phyloP scores from a whole-genome alignment of 805 yeast species.

The Saccharomycopsis sp. region DNA sequence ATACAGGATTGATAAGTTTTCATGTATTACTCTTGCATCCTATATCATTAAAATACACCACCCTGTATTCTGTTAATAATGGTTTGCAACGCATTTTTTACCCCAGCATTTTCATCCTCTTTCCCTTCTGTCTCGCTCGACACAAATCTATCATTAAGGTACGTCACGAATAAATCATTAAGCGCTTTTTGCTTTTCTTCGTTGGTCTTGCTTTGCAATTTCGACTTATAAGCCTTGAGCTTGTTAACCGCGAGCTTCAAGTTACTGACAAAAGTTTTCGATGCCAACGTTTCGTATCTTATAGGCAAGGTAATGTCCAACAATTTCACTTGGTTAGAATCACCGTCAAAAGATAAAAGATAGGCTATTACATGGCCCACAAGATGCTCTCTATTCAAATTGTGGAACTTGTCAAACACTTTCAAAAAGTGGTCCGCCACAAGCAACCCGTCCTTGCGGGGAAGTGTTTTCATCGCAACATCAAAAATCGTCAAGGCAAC shows the following conservation, averaged over 20 bases:
- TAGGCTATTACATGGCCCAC: constrained; percentile 55
- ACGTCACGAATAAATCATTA: constrained; percentile 29
- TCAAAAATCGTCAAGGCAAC: constrained; percentile 66
- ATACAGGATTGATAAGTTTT: too few species aligned
- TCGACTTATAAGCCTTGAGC: constrained; percentile 53
- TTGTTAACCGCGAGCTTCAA: constrained; percentile 68
- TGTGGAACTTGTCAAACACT: constrained; percentile 63
- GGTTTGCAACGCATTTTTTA: constrained; percentile 26
- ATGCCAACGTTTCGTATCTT: constrained; percentile 40
- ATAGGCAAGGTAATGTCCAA: constrained; percentile 63
- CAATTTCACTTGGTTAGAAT: constrained; percentile 31
- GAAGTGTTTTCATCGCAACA: constrained; percentile 47
- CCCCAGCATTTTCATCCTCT: constrained; percentile 25
- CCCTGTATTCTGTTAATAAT: constrained; percentile 26
- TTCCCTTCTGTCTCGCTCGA: constrained; percentile 19
- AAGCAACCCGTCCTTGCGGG: constrained; percentile 23
- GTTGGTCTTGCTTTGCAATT: constrained; percentile 30
- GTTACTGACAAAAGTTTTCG: constrained; percentile 44
- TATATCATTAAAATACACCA: too few species aligned
- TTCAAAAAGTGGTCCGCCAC: constrained; percentile 34
- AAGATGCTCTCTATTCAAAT: constrained; percentile 62
- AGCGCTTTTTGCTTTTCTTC: constrained; percentile 32
- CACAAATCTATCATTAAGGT: constrained; percentile 22
- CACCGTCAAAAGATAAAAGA: constrained; percentile 36
- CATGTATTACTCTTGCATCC: too few species aligned